Base-by-base conservation (phyloP, 805 yeast species). In the Sugiyamaella qingdaonensis region DNA sequence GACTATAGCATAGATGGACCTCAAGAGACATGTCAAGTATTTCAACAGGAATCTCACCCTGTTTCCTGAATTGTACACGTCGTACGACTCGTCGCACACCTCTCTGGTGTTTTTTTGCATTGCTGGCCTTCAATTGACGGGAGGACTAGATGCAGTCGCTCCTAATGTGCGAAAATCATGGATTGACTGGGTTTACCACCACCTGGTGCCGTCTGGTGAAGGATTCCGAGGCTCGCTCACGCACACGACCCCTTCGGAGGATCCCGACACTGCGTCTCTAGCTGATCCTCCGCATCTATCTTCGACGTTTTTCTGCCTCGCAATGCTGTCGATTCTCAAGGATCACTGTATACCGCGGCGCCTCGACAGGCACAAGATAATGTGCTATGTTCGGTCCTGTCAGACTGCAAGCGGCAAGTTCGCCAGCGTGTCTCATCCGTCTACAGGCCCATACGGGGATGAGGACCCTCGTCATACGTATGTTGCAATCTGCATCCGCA, bases 301-400 rank as follows among this genome's bases (percentile, higher is more conserved):
- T 0, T 81, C 90, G 4, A 90, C 97, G 0, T 81, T 83, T 58
- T 86, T 90, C 69, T 91, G 88, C 1, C 67, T 90, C 33, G 77
- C 80, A 34, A 72, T 77, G 10, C 70, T 86, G 36, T 64, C 81
- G 1, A 70, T 79, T n/a, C 68, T 86, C 11, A 72, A 73, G 32
- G 79, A 75, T 48, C 75, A 74, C 48, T 70, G 73, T 32, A 58
- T 71, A 58, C 29, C 56, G 13, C 42, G 54, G 13, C 54, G 75
- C 8, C 56, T 84, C 19, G 76, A 81, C 47, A 58, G 68, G 13
- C 46, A 43, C 1, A 69, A 67, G 52, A 67, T 88, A n/a, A 73
- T 80, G 76, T 58, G 60, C 3, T 86, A 83, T 65, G 77, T 91
- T 1, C 54, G 64, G 1, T 55, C 59, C 36, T 88, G 95, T 61